Base-by-base conservation (phyloP, 331 rosid genomes). In the Malus hybrid region DNA sequence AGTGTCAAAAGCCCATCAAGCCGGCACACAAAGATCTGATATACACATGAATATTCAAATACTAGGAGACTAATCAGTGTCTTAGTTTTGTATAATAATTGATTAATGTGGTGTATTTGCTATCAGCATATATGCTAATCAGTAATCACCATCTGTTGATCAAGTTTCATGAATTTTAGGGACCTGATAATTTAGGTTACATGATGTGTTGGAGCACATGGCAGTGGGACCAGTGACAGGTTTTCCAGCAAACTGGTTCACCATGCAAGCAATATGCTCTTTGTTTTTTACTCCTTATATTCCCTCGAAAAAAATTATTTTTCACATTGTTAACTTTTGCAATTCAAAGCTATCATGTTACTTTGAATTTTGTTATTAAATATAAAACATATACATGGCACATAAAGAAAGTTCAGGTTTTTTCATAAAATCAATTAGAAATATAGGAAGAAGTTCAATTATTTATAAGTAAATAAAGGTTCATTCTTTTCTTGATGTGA, bases 1-100 rank as follows among this genome's bases (percentile, higher is more conserved):
- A 46, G 72, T 72, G 77, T 50, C 66, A 70, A 24, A 52, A 62
- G 32, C 44, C 44, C 39, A 66, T 73, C 68, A 72, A 29, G 30
- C 36, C 50, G 68, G 78, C 78, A 77, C 55, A 24, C 66, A 70
- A 68, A 16, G 58, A 53, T 16, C 19, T 18, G 20, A 53, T 15
- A 46, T 1, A 39, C 75, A 72, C 39, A 79, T 39, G 39, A 58
- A 24, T 15, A 19, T 14, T 69, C 33, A 26, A 10, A 26, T 39
- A 75, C 15, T 34, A 30, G 29, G 18, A 16, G 33, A 22, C 64
- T 33, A 42, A 29, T 67, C 72, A 70, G 32, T 28, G 33, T 44
- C 44, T 12, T n/a, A 10, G 13, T 1, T 46, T 22, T 75, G 2
- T 57, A 28, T 28, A n/a, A 71, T 36, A 32, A 30, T 28, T 70